Conservation (phyloP, 768 basidiomycete genomes). For the Cystofilobasidium bisporidii region DNA sequence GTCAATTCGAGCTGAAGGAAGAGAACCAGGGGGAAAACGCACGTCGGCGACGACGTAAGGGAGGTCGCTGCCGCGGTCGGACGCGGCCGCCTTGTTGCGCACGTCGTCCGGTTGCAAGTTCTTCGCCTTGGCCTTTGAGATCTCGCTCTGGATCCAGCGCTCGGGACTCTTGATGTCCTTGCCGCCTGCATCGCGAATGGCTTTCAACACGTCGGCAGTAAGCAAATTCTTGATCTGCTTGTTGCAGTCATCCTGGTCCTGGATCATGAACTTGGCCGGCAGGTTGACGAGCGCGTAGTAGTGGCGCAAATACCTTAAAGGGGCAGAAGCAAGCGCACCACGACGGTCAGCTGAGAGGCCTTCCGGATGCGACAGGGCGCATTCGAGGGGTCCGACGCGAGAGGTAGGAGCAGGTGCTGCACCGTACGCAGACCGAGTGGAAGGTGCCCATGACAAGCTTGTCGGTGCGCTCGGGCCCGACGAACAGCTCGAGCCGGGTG, state of each 20-base stretch:
- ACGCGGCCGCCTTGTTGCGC: not conserved
- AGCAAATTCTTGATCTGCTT: slow-evolving; percentile 50
- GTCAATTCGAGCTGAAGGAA: not conserved
- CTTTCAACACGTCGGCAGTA: too few species aligned
- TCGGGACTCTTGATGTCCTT: not conserved
- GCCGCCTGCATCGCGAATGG: not conserved
- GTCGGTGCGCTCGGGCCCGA: slow-evolving; percentile 53
- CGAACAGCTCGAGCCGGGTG: slow-evolving; percentile 54
- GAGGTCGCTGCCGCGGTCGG: slow-evolving; percentile 31
- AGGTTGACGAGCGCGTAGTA: not conserved
- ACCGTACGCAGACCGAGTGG: slow-evolving; percentile 9
- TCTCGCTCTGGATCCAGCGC: slow-evolving; percentile 35
- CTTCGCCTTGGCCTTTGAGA: slow-evolving; percentile 63
- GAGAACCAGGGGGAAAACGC: slow-evolving; percentile 15
- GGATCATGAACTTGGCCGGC: slow-evolving; percentile 57
- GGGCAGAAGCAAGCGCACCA: not conserved
- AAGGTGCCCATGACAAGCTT: slow-evolving; percentile 47
- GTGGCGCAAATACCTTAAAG: not conserved
- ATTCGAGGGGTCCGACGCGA: too few species aligned
- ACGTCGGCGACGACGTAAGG: slow-evolving; percentile 37
- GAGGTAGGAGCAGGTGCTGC: too few species aligned
- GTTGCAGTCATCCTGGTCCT: slow-evolving; percentile 72
- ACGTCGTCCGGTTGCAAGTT: slow-evolving; percentile 52
- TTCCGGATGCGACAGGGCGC: too few species aligned
- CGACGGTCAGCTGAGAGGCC: not conserved